Base-by-base conservation (phyloP, 2,329 filamentous ascomycete species). In the Pezicula neosporulosa region DNA sequence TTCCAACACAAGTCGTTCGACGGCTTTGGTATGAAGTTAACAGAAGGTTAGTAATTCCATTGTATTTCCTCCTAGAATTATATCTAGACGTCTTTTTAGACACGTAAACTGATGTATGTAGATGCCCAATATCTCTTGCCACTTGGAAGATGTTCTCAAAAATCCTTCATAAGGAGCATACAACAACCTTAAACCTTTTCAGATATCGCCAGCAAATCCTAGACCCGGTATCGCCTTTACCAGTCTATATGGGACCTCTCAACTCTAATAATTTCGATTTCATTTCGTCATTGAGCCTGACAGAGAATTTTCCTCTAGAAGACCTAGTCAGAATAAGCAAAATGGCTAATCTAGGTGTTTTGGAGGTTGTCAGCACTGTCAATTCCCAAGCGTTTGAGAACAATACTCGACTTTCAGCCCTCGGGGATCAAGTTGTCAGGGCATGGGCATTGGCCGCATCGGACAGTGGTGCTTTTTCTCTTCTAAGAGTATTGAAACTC, bases 401-500 rank as follows among this genome's bases (percentile, higher is more conserved):
- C n/a, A 21, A 41, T 39, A 38, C 24, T 15, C 28, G 41, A 43
- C 12, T 9, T 43, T 21, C 37, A 21, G 37, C 41, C 9, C 55
- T 68, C 16, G 52, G 53, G 19, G 64, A 68, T 53, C 52, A 59
- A 28, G 41, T 68, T 6, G 43, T 69, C n/a, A 57, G 63, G 49
- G 58, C 64, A 9, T 69, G 66, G 66, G 54, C 57, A 42, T 42
- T 57, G 35, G 53, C 57, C 38, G 65, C 63, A 10, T 33, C 45
- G 9, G 55, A 60, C 16, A 53, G 61, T 7, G 59, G 55, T 1
- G 56, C 58, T 3, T 69, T 69, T 28, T 51, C 53, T 2, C 56
- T 66, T 8, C 47, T 69, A 41, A 56, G 65, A 48, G 58, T 68
- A 15, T 49, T 69, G 30, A 64, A 55, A 42, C 57, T 69, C 2